phyloP scores from a whole-genome alignment of 208 protist species.

The Trypanosomatidae sp. region DNA sequence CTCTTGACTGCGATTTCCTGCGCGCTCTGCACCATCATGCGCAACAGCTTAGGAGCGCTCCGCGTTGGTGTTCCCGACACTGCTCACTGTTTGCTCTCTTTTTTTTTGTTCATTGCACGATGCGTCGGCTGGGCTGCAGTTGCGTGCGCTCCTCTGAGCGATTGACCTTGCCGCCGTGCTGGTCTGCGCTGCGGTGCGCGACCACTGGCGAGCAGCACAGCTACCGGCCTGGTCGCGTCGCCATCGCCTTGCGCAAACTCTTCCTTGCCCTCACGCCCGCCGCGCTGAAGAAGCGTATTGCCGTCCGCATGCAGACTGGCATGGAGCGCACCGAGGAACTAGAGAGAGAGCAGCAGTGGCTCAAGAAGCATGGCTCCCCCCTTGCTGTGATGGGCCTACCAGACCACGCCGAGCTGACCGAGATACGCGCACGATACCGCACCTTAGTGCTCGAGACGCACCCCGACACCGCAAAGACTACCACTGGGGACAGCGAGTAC shows the following conservation, averaged over 20 bases:
- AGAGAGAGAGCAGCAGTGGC: slow-evolving; percentile 73
- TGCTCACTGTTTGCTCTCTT: no score
- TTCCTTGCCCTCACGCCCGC: slow-evolving; percentile 44
- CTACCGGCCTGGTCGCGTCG: slow-evolving; percentile 62
- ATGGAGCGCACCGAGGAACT: slow-evolving; percentile 63
- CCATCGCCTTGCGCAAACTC: slow-evolving; percentile 32
- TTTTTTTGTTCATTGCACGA: no score
- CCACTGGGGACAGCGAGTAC: slow-evolving; percentile 43
- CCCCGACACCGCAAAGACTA: slow-evolving; percentile 55
- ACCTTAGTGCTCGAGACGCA: slow-evolving; percentile 73
- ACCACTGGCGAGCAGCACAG: slow-evolving; percentile 71
- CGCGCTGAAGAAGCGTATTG: slow-evolving; percentile 36
- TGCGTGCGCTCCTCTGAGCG: neutral
- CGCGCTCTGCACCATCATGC: no score
- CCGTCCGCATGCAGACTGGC: slow-evolving; percentile 45
- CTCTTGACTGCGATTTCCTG: no score
- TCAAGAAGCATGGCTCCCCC: slow-evolving; percentile 71
- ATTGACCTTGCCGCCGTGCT: neutral
- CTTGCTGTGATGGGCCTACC: slow-evolving; percentile 80
- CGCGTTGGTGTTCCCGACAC: no score
- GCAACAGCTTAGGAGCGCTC: no score
- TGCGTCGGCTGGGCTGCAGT: neutral
- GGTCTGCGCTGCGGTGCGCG: neutral
- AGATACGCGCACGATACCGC: slow-evolving; percentile 74
- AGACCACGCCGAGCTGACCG: slow-evolving; percentile 64